A percentile compares a stretch with the other conserved stretches of the same genome.
These are phyloP conservation scores for Vigna reflexopilosa DNA, from an alignment of 306 rosid genomes.

Conservation along the genomic window DNA sequence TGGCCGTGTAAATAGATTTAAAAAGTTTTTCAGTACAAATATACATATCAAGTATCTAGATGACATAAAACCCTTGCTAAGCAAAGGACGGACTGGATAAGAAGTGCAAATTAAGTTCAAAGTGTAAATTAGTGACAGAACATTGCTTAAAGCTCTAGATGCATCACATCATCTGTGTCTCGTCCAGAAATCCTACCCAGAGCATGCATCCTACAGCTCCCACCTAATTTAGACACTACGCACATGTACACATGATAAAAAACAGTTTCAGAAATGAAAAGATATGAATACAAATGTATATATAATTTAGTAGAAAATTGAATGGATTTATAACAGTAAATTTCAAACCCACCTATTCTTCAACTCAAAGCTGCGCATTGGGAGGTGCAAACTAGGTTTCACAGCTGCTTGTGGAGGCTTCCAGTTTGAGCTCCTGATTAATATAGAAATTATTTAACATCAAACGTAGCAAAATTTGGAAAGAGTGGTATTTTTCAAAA, in stretches of 20 bases:
- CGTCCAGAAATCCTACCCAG: conserved; percentile 31
- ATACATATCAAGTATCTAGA: background rate
- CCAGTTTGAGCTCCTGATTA: conserved; percentile 65
- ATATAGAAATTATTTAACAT: conserved; percentile 24
- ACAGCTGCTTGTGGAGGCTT: conserved; percentile 73
- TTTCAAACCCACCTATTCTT: conserved; percentile 71
- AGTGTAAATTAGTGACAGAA: background rate
- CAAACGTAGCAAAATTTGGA: conserved; percentile 29
- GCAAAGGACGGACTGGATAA: background rate
- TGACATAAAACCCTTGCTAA: background rate
- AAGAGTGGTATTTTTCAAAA: background rate
- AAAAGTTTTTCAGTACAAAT: background rate
- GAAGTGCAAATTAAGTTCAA: conserved; percentile 13
- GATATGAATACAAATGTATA: conserved; percentile 17
- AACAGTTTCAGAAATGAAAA: conserved; percentile 12
- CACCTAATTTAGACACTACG: conserved; percentile 29
- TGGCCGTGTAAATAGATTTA: background rate
- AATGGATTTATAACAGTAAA: conserved; percentile 27
- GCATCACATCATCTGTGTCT: background rate
- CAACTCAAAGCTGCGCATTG: conserved; percentile 92
- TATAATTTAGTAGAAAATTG: conserved; percentile 13
- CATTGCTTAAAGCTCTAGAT: background rate
- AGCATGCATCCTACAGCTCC: conserved; percentile 28
- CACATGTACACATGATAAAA: background rate
- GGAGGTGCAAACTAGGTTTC: conserved; percentile 75